Conservation (phyloP, 441 rosid species). For the Bruguiera hainesii region DNA sequence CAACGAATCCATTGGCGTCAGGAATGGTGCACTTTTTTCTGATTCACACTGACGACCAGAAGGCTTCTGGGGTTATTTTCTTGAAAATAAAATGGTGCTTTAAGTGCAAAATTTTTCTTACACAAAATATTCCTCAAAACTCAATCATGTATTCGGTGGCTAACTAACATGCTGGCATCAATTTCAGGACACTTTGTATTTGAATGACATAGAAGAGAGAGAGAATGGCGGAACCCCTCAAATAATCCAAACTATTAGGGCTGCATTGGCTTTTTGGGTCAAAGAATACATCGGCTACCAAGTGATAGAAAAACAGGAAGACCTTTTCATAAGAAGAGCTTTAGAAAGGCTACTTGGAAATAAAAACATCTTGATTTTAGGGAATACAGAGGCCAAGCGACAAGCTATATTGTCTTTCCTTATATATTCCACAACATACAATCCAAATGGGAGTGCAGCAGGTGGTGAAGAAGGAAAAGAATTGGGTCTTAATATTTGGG, state of each 20-base stretch:
- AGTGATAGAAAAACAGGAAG: conserved; percentile 38
- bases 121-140: too few species aligned
- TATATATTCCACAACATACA: conserved; percentile 36
- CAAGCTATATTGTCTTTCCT: conserved; percentile 53
- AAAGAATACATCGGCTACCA: conserved; percentile 42
- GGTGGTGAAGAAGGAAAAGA: background rate
- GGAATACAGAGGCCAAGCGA: conserved; percentile 32
- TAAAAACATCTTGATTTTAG: conserved; percentile 41
- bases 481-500: background rate
- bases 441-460: background rate
- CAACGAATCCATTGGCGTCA: too few species aligned
- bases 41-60: too few species aligned
- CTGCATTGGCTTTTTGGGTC: conserved; percentile 56
- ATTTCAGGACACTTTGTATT: conserved; percentile 53
- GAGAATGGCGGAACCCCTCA: conserved; percentile 65
- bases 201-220: conserved; percentile 50
- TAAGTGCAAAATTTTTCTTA: too few species aligned
- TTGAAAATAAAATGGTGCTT: too few species aligned
- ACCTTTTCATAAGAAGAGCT: conserved; percentile 36
- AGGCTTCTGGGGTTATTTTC: too few species aligned
- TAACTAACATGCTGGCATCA: background rate
- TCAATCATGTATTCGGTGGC: too few species aligned
- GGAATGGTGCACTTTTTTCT: too few species aligned
- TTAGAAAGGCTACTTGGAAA: conserved; percentile 42
- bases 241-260: conserved; percentile 51